phyloP scores from a whole-genome alignment of 2,329 filamentous ascomycete species.

The Fusarium euwallaceae region DNA sequence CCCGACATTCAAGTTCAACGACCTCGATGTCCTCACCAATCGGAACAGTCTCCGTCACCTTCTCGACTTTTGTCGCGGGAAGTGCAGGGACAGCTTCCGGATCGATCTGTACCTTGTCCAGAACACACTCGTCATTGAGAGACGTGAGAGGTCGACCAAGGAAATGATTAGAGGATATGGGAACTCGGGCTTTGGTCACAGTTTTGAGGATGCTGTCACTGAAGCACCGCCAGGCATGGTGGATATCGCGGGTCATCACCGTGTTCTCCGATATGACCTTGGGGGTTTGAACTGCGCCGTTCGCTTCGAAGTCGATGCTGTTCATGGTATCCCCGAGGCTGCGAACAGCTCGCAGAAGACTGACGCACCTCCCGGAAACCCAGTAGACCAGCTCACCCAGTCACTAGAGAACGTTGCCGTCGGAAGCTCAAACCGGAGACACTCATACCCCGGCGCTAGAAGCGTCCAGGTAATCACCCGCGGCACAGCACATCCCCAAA shows the following conservation, averaged over 20 bases:
- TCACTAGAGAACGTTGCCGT: neutral
- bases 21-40: conserved; percentile 49
- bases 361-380: neutral
- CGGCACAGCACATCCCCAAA: neutral
- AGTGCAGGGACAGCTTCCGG: conserved; percentile 28
- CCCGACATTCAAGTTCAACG: conserved; percentile 40
- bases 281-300: conserved; percentile 36
- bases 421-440: neutral
- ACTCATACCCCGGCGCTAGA: neutral
- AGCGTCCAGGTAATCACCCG: conserved; percentile 1
- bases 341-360: neutral
- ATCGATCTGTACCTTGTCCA: conserved; percentile 24
- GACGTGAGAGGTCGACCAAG: conserved; percentile 7
- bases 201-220: conserved; percentile 32
- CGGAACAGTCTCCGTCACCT: conserved; percentile 42
- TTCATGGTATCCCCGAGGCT: neutral
- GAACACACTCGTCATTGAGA: conserved; percentile 35
- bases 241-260: conserved; percentile 22
- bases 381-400: neutral
- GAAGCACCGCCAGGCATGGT: neutral
- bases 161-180: neutral
- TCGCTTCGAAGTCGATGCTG: conserved; percentile 35
- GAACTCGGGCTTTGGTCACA: conserved; percentile 9
- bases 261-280: conserved; percentile 35
- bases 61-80: conserved; percentile 40